Evolutionary conservation across 2,329 filamentous ascomycete genomes (phyloP).

Genomic region (Ceratocystis colombiana): DNA sequence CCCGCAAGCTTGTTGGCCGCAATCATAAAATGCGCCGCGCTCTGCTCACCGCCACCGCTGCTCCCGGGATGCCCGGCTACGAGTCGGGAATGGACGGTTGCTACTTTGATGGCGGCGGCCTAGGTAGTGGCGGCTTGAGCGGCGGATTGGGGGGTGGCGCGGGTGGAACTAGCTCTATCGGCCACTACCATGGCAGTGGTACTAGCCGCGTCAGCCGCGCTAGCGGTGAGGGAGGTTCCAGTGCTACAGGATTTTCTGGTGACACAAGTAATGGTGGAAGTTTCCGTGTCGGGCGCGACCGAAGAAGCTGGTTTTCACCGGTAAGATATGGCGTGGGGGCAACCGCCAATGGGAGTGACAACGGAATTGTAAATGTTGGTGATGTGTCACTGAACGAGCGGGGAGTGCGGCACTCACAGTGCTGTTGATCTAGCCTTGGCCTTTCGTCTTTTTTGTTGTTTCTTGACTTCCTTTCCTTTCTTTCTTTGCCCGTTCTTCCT

Average conservation of each 20-base stretch:
- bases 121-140: no score
- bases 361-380: constrained; percentile 41
- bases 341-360: constrained; percentile 35
- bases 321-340: no score
- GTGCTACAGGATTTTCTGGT: constrained; percentile 28
- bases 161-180: constrained; percentile 28
- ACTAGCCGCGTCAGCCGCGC: constrained; percentile 38
- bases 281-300: constrained; percentile 48
- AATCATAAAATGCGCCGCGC: constrained; percentile 54
- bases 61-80: constrained; percentile 41
- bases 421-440: constrained; percentile 28
- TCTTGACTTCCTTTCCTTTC: neutral
- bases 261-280: constrained; percentile 33
- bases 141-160: no score
- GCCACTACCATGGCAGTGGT: neutral
- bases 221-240: constrained; percentile 41
- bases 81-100: constrained; percentile 38
- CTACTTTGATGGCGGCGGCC: constrained; percentile 44
- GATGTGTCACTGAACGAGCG: constrained; percentile 32
- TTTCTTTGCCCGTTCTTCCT: constrained; percentile 12
- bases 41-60: constrained; percentile 45
- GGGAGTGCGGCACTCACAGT: constrained; percentile 24
- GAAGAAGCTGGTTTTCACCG: constrained; percentile 51
- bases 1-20: constrained; percentile 53
- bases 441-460: neutral